phyloP scores from a whole-genome alignment of 2,329 filamentous ascomycete species.

The Fusarium setosum region DNA sequence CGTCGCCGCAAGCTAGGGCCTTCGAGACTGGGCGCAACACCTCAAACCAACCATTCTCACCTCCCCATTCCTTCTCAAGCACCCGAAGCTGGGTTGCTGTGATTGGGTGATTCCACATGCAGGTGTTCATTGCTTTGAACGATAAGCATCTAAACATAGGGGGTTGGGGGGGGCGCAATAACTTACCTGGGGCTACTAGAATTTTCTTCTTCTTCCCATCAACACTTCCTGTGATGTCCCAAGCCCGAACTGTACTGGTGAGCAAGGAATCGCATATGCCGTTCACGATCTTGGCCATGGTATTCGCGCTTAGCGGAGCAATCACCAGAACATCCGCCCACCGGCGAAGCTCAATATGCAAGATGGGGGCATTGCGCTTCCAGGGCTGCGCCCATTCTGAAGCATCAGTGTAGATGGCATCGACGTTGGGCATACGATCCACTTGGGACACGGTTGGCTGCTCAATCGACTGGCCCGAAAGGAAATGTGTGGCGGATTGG shows the following conservation, averaged over 20 bases:
- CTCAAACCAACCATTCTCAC: slow-evolving; percentile 64
- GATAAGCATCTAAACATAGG: too few species aligned
- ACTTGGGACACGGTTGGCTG: slow-evolving; percentile 77
- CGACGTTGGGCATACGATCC: slow-evolving; percentile 73
- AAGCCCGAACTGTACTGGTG: slow-evolving; percentile 81
- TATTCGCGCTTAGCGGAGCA: slow-evolving; percentile 85
- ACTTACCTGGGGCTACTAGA: slow-evolving; percentile 78
- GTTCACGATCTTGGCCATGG: slow-evolving; percentile 82
- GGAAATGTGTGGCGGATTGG: slow-evolving; percentile 77
- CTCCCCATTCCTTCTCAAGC: slow-evolving; percentile 81
- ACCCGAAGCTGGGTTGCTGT: slow-evolving; percentile 78
- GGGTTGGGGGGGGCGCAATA: too few species aligned
- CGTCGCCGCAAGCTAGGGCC: slow-evolving; percentile 84
- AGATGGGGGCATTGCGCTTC: slow-evolving; percentile 80
- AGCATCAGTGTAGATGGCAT: slow-evolving; percentile 83
- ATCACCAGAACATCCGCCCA: slow-evolving; percentile 84
- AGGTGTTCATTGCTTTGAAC: slow-evolving; percentile 93
- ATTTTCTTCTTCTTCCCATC: slow-evolving; percentile 73
- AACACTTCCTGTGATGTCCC: slow-evolving; percentile 79
- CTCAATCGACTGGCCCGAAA: slow-evolving; percentile 79
- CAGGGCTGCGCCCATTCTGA: slow-evolving; percentile 87
- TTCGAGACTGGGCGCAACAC: slow-evolving; percentile 81
- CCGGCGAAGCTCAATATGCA: slow-evolving; percentile 89
- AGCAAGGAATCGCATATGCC: slow-evolving; percentile 85
- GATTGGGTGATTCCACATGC: slow-evolving; percentile 90